phyloP scores from a whole-genome alignment of 306 rosid genomes.

The Elaeagnus macrophylla region DNA sequence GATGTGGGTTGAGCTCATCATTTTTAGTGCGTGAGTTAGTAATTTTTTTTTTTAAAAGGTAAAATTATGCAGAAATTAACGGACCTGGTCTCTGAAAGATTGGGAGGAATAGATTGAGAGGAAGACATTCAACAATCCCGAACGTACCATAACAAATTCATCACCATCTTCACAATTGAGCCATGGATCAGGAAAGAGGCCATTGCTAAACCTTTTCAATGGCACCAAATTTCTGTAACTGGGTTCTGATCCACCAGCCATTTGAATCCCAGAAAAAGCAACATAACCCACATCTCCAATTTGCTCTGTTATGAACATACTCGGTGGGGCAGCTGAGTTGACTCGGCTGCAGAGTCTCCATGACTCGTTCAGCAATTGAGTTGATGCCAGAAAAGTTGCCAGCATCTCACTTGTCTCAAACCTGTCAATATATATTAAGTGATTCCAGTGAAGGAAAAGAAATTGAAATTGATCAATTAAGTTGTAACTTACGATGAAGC shows the following conservation, averaged over 20 bases:
- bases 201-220: slow-evolving; percentile 21
- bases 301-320: slow-evolving; percentile 23
- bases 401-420: slow-evolving; percentile 73
- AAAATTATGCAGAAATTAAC: neutral
- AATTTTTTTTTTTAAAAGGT: no score
- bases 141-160: slow-evolving; percentile 53
- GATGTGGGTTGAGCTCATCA: no score
- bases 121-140: slow-evolving; percentile 43
- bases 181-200: slow-evolving; percentile 21
- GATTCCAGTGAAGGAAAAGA: no score
- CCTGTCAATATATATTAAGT: slow-evolving; percentile 16
- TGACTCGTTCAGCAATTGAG: slow-evolving; percentile 62
- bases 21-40: no score
- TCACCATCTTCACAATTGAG: slow-evolving; percentile 25
- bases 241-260: neutral
- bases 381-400: slow-evolving; percentile 53
- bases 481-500: slow-evolving; percentile 52
- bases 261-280: slow-evolving; percentile 58
- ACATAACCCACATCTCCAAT: slow-evolving; percentile 42
- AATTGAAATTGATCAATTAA: no score
- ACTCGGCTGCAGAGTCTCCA: slow-evolving; percentile 63
- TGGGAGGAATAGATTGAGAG: slow-evolving; percentile 19
- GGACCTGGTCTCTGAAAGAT: slow-evolving; percentile 47
- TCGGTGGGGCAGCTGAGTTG: slow-evolving; percentile 25
- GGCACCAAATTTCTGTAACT: slow-evolving; percentile 29